Evolutionary conservation across 78 protist species (phyloP), one percentile per base, ranked within the genome.

Genomic region (Diacronema lutheri): DNA sequence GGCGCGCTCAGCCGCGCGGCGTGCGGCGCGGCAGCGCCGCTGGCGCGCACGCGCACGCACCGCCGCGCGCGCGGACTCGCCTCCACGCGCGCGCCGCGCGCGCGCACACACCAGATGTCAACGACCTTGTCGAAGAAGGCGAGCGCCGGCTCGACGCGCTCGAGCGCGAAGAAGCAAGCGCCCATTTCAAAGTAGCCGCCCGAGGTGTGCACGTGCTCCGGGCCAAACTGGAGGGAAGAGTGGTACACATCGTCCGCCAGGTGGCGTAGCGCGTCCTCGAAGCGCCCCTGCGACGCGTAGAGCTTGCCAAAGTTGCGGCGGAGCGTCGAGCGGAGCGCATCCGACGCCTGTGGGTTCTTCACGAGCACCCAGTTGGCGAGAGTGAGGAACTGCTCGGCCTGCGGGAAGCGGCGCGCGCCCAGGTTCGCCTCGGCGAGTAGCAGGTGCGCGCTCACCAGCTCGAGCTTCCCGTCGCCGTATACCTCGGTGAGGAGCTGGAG

Each of bases 301-400:
- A 87, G 87, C 61, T 55, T 41, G 78, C 90, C 90, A 26, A 87
- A 87, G 69, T 81, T 71, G 68, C 90, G 86, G n/a, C 84, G 85
- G 11, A 87, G 90, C 79, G 62, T 72, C 6, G 83, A 56, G 6
- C 56, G 74, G 5, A 82, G 25, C 40, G 60, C 62, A 25, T 66
- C 21, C 11, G 61, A 25, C 62, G 31, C 37, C 19, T 40, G 38
- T 0, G 62, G n/a, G 20, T 9, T 16, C 73, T 69, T 60, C 31
- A 87, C 55, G 29, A 87, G 33, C 1, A 55, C 64, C 90, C 90
- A 87, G 33, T 81, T 81, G 50, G 90, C 90, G 4, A 81, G 58
- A 16, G 87, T 71, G 16, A 87, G 90, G 58, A 60, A 61, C 50
- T 81, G 83, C 83, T 87, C 90, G 14, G 87, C 90, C 31, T 46